A percentile compares a stretch with the other conserved stretches of the same genome.
Evolutionary conservation across 345 rosid species (phyloP).

Genomic region (Bruguiera parviflora): DNA sequence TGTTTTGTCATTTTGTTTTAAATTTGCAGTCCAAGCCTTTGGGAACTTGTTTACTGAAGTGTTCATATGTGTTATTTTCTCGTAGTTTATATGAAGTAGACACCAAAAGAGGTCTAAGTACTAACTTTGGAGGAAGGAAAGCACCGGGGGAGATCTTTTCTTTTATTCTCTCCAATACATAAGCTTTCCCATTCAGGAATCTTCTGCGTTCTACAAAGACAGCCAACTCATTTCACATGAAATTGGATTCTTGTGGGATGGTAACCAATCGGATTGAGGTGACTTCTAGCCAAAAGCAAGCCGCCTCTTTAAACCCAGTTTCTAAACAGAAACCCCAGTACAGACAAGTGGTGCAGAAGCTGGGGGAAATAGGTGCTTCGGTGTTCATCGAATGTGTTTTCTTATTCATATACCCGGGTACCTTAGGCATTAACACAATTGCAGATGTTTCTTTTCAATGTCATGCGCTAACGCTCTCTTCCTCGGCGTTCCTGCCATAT

Average conservation of each 20-base stretch:
- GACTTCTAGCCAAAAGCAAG: constrained; percentile 12
- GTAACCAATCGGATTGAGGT: constrained; percentile 23
- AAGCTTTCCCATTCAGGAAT: constrained; percentile 5
- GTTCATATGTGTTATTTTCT: too few species aligned
- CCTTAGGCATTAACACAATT: constrained; percentile 3
- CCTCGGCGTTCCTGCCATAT: constrained; percentile 26
- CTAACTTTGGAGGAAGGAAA: not conserved
- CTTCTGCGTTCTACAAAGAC: constrained; percentile 6
- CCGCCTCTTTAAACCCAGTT: constrained; percentile 11
- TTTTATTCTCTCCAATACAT: constrained; percentile 14
- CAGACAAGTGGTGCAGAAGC: constrained; percentile 13
- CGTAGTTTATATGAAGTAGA: too few species aligned
- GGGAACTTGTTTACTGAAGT: too few species aligned
- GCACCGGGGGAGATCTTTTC: constrained; percentile 2
- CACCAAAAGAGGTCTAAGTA: not conserved
- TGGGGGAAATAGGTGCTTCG: constrained; percentile 1
- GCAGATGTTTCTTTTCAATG: constrained; percentile 1
- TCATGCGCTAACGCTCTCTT: not conserved
- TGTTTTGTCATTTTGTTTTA: too few species aligned
- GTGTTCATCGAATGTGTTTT: constrained; percentile 4
- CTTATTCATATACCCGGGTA: constrained; percentile 30
- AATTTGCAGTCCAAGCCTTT: too few species aligned
- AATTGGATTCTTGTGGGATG: constrained; percentile 10
- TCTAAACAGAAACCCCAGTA: constrained; percentile 4
- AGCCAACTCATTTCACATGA: constrained; percentile 5